A percentile compares a stretch with the other conserved stretches of the same genome.
phyloP scores from a whole-genome alignment of 2,329 filamentous ascomycete genomes.

The Ophioceras dolichostomum region DNA sequence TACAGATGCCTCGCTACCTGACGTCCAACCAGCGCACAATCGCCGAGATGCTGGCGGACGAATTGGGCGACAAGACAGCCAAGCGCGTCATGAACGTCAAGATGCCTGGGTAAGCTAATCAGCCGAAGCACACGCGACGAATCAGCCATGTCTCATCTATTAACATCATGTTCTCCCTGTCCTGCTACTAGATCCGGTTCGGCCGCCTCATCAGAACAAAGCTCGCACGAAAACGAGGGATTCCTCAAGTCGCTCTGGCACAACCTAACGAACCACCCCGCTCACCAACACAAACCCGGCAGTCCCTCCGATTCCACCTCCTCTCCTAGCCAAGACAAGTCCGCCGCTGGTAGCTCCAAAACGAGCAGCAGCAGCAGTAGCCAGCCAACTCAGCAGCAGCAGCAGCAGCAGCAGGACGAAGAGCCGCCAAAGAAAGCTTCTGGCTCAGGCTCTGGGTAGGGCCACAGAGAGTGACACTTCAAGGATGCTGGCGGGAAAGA shows the following conservation, averaged over 20 bases:
- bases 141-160: too few relatives aligned
- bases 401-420: slow-evolving; percentile 4
- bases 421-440: slow-evolving; percentile 18
- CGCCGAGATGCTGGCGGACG: slow-evolving; percentile 89
- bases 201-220: background rate
- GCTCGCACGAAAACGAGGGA: slow-evolving; percentile 67
- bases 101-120: slow-evolving; percentile 37
- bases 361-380: slow-evolving; percentile 9
- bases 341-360: too few relatives aligned
- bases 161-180: slow-evolving; percentile 21
- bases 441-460: slow-evolving; percentile 19
- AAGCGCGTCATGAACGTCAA: slow-evolving; percentile 84
- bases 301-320: slow-evolving; percentile 10
- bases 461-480: background rate
- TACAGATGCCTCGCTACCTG: slow-evolving; percentile 90
- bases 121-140: too few relatives aligned
- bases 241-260: slow-evolving; percentile 94
- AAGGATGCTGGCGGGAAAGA: too few relatives aligned
- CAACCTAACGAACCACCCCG: slow-evolving; percentile 67
- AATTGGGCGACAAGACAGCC: slow-evolving; percentile 86
- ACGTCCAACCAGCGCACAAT: slow-evolving; percentile 85
- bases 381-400: background rate
- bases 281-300: slow-evolving; percentile 29
- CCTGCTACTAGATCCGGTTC: too few relatives aligned
- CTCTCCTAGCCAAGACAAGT: too few relatives aligned